Evolutionary conservation across 139 green algal species (phyloP), one percentile per base, ranked within the genome.

Genomic region (Eudorina sp.): DNA sequence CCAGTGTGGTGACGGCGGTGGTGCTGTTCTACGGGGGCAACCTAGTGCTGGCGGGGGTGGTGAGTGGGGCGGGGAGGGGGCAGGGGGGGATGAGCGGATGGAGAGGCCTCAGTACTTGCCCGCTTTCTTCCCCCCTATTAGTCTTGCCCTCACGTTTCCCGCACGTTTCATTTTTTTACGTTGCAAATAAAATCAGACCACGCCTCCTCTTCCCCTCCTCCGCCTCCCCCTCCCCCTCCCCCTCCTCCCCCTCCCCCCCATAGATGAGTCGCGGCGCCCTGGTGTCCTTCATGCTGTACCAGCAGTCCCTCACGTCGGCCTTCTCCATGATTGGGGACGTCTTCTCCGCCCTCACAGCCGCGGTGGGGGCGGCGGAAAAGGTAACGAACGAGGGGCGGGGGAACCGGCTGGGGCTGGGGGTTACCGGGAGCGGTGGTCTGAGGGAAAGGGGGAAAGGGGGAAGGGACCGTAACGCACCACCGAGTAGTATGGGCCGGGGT

Each of bases 341-440:
- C 25, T 97, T 97, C 93, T 94, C 84, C 11, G 83, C 94, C 0
- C 90, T 98, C 43, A 93, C 92, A 0, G 95, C 91, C 45, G 96
- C 96, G 2, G 92, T 98, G n/a, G 96, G 96, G 6, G 95, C 96
- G 6, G 96, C 96, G 31, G 96, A 98, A 80, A 98, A 98, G 92
- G 92, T 94, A 80, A 8, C 40, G 62, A n/a, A 29, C 36, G 62
- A 72, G 62, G 62, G n/a, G 62, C 29, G n/a, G 27, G 29, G 62
- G 55, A 19, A 73, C 5, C 29, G 11, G 29, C 29, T 34, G 58
- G 19, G 21, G 58, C 19, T 11, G 58, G 19, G 6, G 23, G 58
- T 14, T 14, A 69, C 6, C 58, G 6, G 58, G 19, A 72, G 27
- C 4, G 16, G 62, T 27, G 62, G 62, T 14, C 14, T 11, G 27